These are phyloP conservation scores for Aspergillus flavus DNA, from an alignment of 2,329 filamentous ascomycete species.

Conservation along the genomic window DNA sequence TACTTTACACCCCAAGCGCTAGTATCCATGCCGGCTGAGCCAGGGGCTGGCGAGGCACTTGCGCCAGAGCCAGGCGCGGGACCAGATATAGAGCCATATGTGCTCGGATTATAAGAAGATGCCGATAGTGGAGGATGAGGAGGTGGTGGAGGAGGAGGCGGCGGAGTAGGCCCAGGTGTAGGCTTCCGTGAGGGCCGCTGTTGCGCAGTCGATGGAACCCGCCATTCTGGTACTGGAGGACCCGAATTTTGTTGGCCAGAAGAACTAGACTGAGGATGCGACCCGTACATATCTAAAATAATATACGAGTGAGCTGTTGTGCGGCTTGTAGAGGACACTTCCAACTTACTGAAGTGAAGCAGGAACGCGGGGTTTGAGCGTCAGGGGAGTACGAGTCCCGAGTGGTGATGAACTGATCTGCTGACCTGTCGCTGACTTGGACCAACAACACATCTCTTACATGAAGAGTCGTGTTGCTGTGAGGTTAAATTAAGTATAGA, in stretches of 20 bases:
- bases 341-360: conserved; percentile 7
- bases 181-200: conserved; percentile 26
- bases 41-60: conserved; percentile 22
- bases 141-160: conserved; percentile 29
- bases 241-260: conserved; percentile 22
- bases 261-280: conserved; percentile 30
- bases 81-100: conserved; percentile 38
- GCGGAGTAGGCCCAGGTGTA: conserved; percentile 22
- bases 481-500: neutral
- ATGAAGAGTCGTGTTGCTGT: neutral
- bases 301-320: neutral
- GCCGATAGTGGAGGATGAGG: conserved; percentile 27
- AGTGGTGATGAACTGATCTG: neutral
- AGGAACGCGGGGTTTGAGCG: neutral
- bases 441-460: neutral
- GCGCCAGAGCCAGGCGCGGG: conserved; percentile 14
- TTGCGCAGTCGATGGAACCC: conserved; percentile 26
- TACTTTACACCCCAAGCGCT: conserved; percentile 49
- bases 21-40: conserved; percentile 30
- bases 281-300: conserved; percentile 37
- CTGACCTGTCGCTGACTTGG: neutral
- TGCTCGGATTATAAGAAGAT: conserved; percentile 36
- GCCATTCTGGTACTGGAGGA: conserved; percentile 44
- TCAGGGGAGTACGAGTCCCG: neutral
- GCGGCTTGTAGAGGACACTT: neutral